Base-by-base conservation (phyloP, 371 early-diverging fungal species). In the Mucor velutinosus region DNA sequence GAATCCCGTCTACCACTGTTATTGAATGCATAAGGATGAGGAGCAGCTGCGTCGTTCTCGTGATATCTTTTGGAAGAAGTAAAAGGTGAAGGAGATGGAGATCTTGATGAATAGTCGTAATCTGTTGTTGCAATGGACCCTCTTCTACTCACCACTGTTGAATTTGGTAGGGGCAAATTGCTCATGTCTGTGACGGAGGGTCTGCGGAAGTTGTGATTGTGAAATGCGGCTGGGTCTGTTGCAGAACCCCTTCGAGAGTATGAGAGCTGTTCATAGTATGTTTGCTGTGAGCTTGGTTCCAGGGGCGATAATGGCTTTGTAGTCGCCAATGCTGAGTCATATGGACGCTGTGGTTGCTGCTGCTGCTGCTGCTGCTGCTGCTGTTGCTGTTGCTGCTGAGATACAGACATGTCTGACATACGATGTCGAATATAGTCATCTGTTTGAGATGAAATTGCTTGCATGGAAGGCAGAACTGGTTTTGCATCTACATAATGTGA, bases 401-500 rank as follows among this genome's bases (percentile, higher is more conserved):
- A 72, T 11, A 82, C 75, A 29, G 76, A 76, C 80, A 83, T 78
- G 62, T 77, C 80, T 8, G 83, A 83, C 74, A 83, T 70, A 12
- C 83, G 64, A 51, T 80, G 80, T 58, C 80, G 77, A 51, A 83
- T 67, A 35, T 73, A 76, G 43, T 83, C 83, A 62, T 83, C 83
- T 12, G 77, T 35, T 55, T 51, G 55, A 25, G 55, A 35, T 27
- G 63, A 63, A 53, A 63, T 19, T 1, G 63, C 23, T 33, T 65
- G 66, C 39, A 66, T 51, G 30, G 67, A 60, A 53, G 61, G 67
- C 15, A 60, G 33, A 1, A 37, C 10, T 8, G 45, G 60, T n/a
- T 60, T 60, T 25, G 17, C 14, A 27, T 60, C 60, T 60, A 60
- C 15, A 45, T 45, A 3, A 6, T 21, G 5, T 51, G 25, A 51